phyloP scores from a whole-genome alignment of 257 asterid species.

The Lycium ferocissimum region DNA sequence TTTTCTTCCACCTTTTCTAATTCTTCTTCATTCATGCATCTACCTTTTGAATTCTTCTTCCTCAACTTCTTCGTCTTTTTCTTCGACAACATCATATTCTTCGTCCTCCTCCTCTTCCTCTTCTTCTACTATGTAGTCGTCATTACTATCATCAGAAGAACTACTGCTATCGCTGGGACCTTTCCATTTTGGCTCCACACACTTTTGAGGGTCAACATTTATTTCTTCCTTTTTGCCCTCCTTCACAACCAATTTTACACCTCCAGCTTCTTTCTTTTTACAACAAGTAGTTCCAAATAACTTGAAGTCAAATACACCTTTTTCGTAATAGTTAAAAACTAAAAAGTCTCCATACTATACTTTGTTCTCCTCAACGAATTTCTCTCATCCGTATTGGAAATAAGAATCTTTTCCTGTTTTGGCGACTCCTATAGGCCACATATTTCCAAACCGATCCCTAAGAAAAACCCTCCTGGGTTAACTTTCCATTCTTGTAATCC shows the following conservation, averaged over 20 bases:
- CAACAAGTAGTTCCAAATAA: background rate
- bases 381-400: slow-evolving; percentile 23
- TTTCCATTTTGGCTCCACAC: background rate
- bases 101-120: background rate
- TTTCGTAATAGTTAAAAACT: background rate
- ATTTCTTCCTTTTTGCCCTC: background rate
- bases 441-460: slow-evolving; percentile 8
- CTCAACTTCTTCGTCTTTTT: too few relatives aligned
- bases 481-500: background rate
- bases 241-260: background rate
- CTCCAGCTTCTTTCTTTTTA: slow-evolving; percentile 26
- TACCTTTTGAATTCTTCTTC: background rate
- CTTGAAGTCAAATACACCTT: slow-evolving; percentile 6
- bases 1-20: background rate
- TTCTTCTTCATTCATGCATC: background rate
- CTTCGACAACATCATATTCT: background rate
- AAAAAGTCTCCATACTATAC: slow-evolving; percentile 2
- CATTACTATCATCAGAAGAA: background rate
- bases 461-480: background rate
- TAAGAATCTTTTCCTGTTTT: background rate
- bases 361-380: slow-evolving; percentile 28
- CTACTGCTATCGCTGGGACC: background rate
- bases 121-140: background rate
- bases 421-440: slow-evolving; percentile 14
- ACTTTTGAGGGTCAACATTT: background rate